These are phyloP conservation scores for Zancudomyces culisetae DNA, from an alignment of 371 early-diverging fungal species.

Conservation along the genomic window DNA sequence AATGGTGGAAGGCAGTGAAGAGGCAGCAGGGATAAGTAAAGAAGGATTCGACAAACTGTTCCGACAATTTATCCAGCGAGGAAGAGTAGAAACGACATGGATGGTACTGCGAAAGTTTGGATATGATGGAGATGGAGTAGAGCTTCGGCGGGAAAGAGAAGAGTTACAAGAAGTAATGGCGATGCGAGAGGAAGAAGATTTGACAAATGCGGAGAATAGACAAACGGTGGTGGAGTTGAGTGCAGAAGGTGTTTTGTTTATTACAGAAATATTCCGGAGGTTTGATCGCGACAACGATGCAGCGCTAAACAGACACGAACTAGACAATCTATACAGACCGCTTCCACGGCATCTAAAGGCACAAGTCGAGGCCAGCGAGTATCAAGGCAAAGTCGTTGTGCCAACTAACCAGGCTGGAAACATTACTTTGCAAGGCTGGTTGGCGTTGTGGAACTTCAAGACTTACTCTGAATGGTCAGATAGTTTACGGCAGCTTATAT, in stretches of 20 bases:
- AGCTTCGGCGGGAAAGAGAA: conserved; percentile 60
- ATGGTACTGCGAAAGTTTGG: conserved; percentile 86
- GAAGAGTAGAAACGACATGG: conserved; percentile 94
- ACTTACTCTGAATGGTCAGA: conserved; percentile 73
- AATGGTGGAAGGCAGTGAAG: conserved; percentile 55
- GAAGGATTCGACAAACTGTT: conserved; percentile 73
- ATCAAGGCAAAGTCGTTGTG: conserved; percentile 86
- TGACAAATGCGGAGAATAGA: neutral
- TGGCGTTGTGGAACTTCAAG: conserved; percentile 96
- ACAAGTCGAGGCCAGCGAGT: no score
- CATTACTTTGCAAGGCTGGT: conserved; percentile 85
- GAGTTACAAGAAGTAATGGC: no score
- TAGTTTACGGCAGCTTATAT: conserved; percentile 80
- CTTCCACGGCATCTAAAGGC: no score
- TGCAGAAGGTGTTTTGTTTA: conserved; percentile 82
- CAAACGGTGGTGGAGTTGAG: conserved; percentile 55
- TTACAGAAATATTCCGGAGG: conserved; percentile 78
- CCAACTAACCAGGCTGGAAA: conserved; percentile 72
- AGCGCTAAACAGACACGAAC: conserved; percentile 62
- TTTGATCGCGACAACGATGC: conserved; percentile 94
- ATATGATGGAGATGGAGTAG: conserved; percentile 82
- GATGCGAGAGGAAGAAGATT: neutral
- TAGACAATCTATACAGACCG: conserved; percentile 68
- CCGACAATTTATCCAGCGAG: conserved; percentile 85
- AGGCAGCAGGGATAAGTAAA: neutral